Base-by-base conservation (phyloP, 164 flowering plant genomes). In the Magnolia kwangsiensis region DNA sequence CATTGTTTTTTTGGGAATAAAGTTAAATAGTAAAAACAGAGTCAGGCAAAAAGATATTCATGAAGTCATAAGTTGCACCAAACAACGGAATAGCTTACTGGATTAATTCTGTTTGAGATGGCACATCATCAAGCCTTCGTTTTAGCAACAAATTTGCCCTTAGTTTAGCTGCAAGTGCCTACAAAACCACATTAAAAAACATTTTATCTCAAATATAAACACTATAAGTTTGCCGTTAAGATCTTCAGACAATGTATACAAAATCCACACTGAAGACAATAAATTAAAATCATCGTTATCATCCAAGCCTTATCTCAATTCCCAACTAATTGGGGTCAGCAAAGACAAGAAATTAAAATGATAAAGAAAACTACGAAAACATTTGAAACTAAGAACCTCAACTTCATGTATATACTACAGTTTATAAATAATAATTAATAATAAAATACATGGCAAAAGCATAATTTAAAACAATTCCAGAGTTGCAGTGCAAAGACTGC, bases 81-180 rank as follows among this genome's bases (percentile, higher is more conserved):
- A 31, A 29, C 49, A 68, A 27, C 10, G 51, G 45, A 67, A 64
- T 63, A 50, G 79, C 91, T 77, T 90, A 94, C 98, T 94, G 98
- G 72, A 90, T 83, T 69, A 94, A 88, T 84, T 94, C 98, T 1
- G 88, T 79, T 74, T 84, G 92, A 19, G 85, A 77, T 77, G 98
- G 97, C 64, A 89, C 75, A 55, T 87, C 91, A 83, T 87, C 95
- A 83, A 88, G 82, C 81, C 76, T 86, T 71, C 88, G 81, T 85
- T 87, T 89, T n/a, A 90, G 73, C 23, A 76, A 75, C 65, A 90
- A 45, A 50, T 86, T 76, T 63, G 63, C 88, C 87, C 92, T 90
- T 16, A 88, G 74, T 69, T 80, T 89, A 72, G 78, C 73, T 3
- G 92, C 90, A 66, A 92, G 90, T 80, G 89, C 91, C 98, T 93